Evolutionary conservation across 2,329 filamentous ascomycete genomes (phyloP).

Genomic region (Colletotrichum truncatum): DNA sequence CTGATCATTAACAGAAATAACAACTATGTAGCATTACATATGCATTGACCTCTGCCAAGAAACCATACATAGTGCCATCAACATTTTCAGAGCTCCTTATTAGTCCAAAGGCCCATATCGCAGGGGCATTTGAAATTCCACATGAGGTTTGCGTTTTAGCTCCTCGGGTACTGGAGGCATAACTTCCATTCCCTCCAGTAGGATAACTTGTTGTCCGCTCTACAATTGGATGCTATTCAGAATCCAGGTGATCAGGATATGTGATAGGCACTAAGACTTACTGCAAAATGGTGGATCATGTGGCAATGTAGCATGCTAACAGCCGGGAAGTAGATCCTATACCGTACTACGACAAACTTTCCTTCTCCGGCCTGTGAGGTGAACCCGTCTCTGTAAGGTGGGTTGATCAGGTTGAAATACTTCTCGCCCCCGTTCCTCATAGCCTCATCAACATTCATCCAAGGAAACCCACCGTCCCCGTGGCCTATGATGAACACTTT

Average conservation of each 20-base stretch:
- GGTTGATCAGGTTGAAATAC: not conserved
- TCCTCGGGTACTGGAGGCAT: slow-evolving; percentile 11
- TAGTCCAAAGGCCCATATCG: slow-evolving; percentile 14
- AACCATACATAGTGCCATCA: too few relatives aligned
- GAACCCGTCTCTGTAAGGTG: slow-evolving; percentile 9
- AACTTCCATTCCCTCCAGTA: slow-evolving; percentile 19
- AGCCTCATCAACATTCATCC: not conserved
- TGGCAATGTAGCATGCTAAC: slow-evolving; percentile 24
- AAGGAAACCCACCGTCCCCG: not conserved
- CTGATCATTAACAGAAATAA: too few relatives aligned
- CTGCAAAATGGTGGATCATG: slow-evolving; percentile 21
- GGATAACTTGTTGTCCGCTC: slow-evolving; percentile 13
- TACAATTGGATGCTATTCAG: accelerated
- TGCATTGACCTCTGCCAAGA: too few relatives aligned
- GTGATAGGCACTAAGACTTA: not conserved
- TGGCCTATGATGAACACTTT: slow-evolving; percentile 16
- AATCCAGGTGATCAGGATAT: not conserved
- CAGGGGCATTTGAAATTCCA: slow-evolving; percentile 2
- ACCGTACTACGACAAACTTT: slow-evolving; percentile 5
- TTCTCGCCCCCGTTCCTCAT: not conserved
- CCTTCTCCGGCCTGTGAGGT: slow-evolving; percentile 7
- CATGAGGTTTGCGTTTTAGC: slow-evolving; percentile 13
- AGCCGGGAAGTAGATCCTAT: slow-evolving; percentile 1
- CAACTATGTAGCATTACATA: too few relatives aligned
- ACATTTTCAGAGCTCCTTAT: not conserved